Evolutionary conservation across 495 filamentous ascomycete genomes (phyloP).

Genomic region (Podospora anserina): DNA sequence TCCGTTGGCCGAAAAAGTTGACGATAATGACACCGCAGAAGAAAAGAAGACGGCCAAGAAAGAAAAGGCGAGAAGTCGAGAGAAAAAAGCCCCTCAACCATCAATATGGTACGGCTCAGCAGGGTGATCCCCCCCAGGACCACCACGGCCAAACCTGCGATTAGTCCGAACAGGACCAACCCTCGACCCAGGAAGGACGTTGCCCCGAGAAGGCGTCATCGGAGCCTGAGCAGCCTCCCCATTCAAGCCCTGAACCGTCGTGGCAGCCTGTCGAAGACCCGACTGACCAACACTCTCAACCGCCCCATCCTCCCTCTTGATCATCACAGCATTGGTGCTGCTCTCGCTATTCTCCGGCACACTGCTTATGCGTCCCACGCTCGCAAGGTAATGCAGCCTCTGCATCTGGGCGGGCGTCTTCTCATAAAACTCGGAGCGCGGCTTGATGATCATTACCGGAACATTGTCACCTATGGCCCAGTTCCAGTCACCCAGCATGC

Average conservation of each 20-base stretch:
- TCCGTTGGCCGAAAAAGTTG: too few species aligned
- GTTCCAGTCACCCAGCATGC: conserved; percentile 32
- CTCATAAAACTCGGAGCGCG: conserved; percentile 28
- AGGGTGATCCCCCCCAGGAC: neutral
- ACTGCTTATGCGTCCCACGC: neutral
- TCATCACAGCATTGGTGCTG: neutral
- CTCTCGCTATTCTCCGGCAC: neutral
- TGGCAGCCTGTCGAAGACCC: neutral
- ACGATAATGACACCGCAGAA: too few species aligned
- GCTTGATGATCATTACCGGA: conserved; percentile 30
- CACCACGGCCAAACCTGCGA: neutral
- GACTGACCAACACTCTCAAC: neutral
- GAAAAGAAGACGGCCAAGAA: too few species aligned
- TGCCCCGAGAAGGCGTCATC: neutral
- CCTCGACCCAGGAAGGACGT: neutral
- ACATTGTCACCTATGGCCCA: conserved; percentile 29
- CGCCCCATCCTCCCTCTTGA: conserved; percentile 14
- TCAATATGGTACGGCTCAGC: neutral
- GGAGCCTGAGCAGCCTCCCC: neutral
- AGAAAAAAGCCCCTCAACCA: neutral
- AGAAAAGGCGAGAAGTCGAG: neutral
- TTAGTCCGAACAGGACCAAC: neutral
- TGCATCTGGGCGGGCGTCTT: neutral
- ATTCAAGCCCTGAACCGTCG: neutral
- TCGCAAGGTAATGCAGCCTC: neutral